These are phyloP conservation scores for thale cress (Arabidopsis thaliana) DNA, from an alignment of 345 rosid genomes.

Conservation along the genomic window TAIR10.1 NC_003076.8:5552001-5552500, in stretches of 20 bases:
- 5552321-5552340: constrained; percentile 47
- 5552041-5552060: constrained; percentile 76
- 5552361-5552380: constrained; percentile 91
- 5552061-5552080: constrained; percentile 72
- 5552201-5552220: not conserved
- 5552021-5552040: constrained; percentile 97
- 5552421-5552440: constrained; percentile 81
- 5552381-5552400: constrained; percentile 73
- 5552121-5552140: constrained; percentile 91
- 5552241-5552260: not conserved
- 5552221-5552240: not conserved
- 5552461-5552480: constrained; percentile 94
- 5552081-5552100: constrained; percentile 74
- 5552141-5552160: constrained; percentile 54
- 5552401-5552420: constrained; percentile 81
- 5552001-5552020: constrained; percentile 60
- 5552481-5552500: constrained; percentile 94
- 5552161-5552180: constrained; percentile 6
- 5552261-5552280: constrained; percentile 15
- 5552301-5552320: not conserved
- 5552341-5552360: constrained; percentile 97
- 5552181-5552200: not conserved
- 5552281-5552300: constrained; percentile 26
- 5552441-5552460: constrained; percentile 88
- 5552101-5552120: constrained; percentile 97